Evolutionary conservation across 2,329 filamentous ascomycete species (phyloP).

Genomic region (Diaporthe sp.): DNA sequence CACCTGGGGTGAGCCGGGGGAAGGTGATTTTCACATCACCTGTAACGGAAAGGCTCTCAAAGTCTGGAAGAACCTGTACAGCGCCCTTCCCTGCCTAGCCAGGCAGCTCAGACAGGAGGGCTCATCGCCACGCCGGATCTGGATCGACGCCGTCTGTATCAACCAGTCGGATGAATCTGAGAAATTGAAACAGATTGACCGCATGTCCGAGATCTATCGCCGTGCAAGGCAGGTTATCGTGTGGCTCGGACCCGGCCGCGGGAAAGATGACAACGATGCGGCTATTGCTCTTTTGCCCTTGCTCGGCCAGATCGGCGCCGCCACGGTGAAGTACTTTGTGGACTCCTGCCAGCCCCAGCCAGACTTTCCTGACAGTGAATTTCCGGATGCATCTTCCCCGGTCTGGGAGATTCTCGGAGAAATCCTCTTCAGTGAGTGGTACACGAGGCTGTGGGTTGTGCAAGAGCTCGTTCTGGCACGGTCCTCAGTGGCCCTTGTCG

Average conservation of each 20-base stretch:
- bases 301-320: not conserved
- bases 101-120: not conserved
- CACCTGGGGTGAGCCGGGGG: not conserved
- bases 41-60: not conserved
- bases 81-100: not conserved
- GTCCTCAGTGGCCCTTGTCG: not conserved
- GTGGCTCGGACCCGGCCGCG: not conserved
- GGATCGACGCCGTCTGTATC: constrained; percentile 21
- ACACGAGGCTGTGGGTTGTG: not conserved
- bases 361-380: not conserved
- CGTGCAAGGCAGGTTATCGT: not conserved
- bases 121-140: not conserved
- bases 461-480: not conserved
- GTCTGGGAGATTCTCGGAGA: not conserved
- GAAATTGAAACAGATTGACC: not conserved
- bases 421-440: not conserved
- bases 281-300: not conserved
- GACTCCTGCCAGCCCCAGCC: not conserved
- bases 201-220: not conserved
- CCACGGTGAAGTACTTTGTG: not conserved
- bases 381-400: not conserved
- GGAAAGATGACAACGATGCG: not conserved
- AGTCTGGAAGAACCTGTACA: not conserved
- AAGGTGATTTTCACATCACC: not conserved
- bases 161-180: not conserved